Conservation (phyloP, 2,329 filamentous ascomycete species). For the Pleurostoma richardsiae region DNA sequence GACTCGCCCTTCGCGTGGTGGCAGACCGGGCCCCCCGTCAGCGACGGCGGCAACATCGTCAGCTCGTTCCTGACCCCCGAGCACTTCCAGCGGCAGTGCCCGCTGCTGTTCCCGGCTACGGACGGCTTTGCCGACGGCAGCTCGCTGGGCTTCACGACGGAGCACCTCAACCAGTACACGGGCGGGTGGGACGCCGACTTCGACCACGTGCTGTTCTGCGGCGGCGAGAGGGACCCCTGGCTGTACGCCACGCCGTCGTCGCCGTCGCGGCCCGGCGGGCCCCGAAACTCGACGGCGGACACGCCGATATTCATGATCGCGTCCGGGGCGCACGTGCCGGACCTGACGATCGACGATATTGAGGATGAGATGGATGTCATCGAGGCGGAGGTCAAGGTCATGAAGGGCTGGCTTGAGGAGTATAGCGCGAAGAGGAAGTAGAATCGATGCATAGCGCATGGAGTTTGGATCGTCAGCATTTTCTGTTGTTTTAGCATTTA, state of each 20-base stretch:
- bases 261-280: not conserved
- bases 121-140: conserved; percentile 2
- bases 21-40: not conserved
- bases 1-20: not conserved
- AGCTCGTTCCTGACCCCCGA: not conserved
- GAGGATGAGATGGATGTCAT: not conserved
- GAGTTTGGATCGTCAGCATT: not conserved
- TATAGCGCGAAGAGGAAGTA: not conserved
- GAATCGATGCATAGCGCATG: not conserved
- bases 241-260: not conserved
- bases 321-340: not conserved
- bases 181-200: not conserved
- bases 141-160: conserved; percentile 1
- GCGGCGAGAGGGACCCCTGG: not conserved
- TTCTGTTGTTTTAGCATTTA: not conserved
- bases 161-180: conserved; percentile 2
- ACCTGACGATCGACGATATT: not conserved
- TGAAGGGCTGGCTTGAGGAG: not conserved
- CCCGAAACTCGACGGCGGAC: not conserved
- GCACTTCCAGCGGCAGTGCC: conserved; percentile 1
- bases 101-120: not conserved
- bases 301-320: not conserved
- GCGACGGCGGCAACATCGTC: not conserved
- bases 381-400: not conserved
- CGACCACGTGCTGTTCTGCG: not conserved